Evolutionary conservation across 768 basidiomycete species (phyloP).

Genomic region (Tubosaeta sp.): DNA sequence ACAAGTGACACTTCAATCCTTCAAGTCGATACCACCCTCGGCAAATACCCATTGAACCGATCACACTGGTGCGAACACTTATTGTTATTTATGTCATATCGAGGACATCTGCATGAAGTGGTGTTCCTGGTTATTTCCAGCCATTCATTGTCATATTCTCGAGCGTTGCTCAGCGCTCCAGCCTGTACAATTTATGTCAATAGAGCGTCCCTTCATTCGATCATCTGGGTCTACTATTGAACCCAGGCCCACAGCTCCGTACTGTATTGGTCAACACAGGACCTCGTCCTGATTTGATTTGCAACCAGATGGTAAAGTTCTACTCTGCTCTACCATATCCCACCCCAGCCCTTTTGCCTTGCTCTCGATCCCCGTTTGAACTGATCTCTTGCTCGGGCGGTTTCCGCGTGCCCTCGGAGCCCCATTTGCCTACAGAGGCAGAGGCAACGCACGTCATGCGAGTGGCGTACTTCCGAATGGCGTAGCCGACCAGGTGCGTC

Average conservation of each 20-base stretch:
- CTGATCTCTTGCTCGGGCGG: conserved; percentile 17
- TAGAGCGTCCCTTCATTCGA: too few relatives aligned
- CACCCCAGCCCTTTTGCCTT: too few relatives aligned
- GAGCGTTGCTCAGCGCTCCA: too few relatives aligned
- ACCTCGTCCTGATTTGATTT: neutral
- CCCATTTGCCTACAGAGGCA: neutral
- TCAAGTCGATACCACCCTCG: neutral
- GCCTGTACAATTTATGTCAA: too few relatives aligned
- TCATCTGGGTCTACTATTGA: too few relatives aligned
- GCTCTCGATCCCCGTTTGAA: too few relatives aligned
- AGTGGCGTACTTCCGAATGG: neutral
- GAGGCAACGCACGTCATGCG: conserved; percentile 12
- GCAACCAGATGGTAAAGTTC: neutral
- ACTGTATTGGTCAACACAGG: conserved; percentile 4
- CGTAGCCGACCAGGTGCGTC: neutral
- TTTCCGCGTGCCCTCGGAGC: neutral
- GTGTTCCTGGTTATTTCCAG: too few relatives aligned
- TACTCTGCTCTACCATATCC: conserved; percentile 17
- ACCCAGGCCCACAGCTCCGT: neutral
- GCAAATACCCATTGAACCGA: neutral
- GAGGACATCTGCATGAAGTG: too few relatives aligned
- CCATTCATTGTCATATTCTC: neutral
- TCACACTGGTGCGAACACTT: neutral
- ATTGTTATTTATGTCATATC: neutral
- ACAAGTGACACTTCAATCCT: neutral